Evolutionary conservation across 2,329 filamentous ascomycete genomes (phyloP).

Genomic region (Colletotrichum shisoi): DNA sequence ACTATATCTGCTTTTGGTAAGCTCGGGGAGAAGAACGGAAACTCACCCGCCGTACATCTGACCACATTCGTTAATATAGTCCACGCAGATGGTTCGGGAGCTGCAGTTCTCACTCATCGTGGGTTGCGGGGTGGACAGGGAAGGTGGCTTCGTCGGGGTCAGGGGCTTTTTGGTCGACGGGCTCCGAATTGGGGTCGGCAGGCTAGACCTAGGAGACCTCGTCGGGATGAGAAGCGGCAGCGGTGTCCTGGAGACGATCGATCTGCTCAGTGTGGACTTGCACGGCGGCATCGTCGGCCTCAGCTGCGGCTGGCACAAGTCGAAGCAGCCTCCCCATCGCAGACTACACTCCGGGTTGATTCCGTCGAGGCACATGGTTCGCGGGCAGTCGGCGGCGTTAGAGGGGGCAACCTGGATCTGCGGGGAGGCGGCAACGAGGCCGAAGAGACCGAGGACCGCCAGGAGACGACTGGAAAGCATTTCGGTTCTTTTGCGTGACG

Average conservation of each 20-base stretch:
- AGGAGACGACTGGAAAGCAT: constrained; percentile 31
- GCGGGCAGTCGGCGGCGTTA: constrained; percentile 22
- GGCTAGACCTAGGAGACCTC: too few species aligned
- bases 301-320: constrained; percentile 42
- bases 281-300: constrained; percentile 36
- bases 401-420: constrained; percentile 10
- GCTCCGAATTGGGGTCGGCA: neutral
- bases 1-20: neutral
- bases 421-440: constrained; percentile 28
- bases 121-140: neutral
- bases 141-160: neutral
- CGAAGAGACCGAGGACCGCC: constrained; percentile 18
- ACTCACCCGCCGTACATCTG: constrained; percentile 42
- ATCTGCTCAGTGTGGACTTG: constrained; percentile 15
- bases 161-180: neutral
- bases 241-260: neutral
- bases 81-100: constrained; percentile 41
- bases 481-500: neutral
- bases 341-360: constrained; percentile 44
- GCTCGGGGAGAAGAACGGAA: neutral
- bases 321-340: constrained; percentile 46
- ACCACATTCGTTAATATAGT: constrained; percentile 40
- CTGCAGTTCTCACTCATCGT: constrained; percentile 40
- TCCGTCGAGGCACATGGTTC: constrained; percentile 44
- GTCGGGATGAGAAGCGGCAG: constrained; percentile 1